A percentile compares a stretch with the other conserved stretches of the same genome.
These are phyloP conservation scores for Leptographium flavum DNA, from an alignment of 2,329 filamentous ascomycete genomes.

Conservation along the genomic window DNA sequence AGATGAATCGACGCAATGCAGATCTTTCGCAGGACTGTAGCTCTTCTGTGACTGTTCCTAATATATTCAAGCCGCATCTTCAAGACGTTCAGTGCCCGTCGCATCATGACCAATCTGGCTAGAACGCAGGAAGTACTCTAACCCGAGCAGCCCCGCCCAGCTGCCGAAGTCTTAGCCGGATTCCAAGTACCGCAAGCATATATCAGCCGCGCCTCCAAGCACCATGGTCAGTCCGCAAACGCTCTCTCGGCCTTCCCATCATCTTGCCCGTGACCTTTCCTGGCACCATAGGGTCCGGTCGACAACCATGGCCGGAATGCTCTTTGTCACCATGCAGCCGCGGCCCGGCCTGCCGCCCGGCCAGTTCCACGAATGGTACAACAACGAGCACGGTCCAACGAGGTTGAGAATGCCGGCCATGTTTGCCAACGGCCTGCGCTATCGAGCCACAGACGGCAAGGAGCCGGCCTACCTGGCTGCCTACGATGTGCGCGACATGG, in stretches of 20 bases:
- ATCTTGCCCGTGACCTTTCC: too few species aligned
- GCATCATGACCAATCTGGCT: neutral
- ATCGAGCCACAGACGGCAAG: slow-evolving; percentile 49
- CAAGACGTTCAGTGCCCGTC: neutral
- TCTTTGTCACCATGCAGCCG: slow-evolving; percentile 81
- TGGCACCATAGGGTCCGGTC: too few species aligned
- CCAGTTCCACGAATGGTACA: slow-evolving; percentile 87
- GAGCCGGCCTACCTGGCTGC: slow-evolving; percentile 61
- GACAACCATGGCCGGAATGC: slow-evolving; percentile 40
- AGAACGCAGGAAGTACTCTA: slow-evolving; percentile 7
- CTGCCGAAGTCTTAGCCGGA: neutral
- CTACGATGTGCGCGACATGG: slow-evolving; percentile 70
- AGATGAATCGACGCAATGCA: too few species aligned
- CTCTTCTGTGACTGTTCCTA: too few species aligned
- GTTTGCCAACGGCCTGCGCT: slow-evolving; percentile 64
- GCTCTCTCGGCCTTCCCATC: too few species aligned
- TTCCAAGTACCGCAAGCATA: too few species aligned
- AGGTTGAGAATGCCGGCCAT: slow-evolving; percentile 64
- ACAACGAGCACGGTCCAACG: slow-evolving; percentile 79
- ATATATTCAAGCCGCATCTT: too few species aligned
- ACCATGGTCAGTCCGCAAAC: neutral
- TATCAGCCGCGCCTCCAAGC: too few species aligned
- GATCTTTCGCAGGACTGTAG: too few species aligned
- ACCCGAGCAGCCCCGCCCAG: slow-evolving; percentile 1
- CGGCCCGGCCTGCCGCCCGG: slow-evolving; percentile 46